Base-by-base conservation (phyloP, 2,329 filamentous ascomycete genomes). In the Aspergillus aculeatinus region DNA sequence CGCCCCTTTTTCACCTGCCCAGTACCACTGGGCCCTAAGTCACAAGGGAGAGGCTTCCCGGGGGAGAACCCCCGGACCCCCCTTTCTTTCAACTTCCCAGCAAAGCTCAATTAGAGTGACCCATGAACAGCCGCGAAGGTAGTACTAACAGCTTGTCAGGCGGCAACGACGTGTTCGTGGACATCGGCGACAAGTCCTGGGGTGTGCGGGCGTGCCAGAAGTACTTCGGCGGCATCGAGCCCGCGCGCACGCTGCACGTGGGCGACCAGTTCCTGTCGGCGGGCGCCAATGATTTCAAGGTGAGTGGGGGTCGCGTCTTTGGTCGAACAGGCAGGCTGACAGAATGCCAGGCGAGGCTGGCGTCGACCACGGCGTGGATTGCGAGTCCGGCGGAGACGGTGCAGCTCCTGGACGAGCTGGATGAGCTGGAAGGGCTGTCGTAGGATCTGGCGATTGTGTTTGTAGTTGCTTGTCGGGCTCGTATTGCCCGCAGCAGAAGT, bases 111-210 rank as follows among this genome's bases (percentile, higher is more conserved):
- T 29, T 3, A 29, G 7, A 29, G 7, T 3, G 9, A 29, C 9
- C 27, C 3, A 10, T 29, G 7, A 7, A 29, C 27, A 29, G 27
- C 27, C 27, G 27, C 12, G 10, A 14, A 4, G 7, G 3, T 55
- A 29, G 59, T 47, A 4, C 33, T 60, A 25, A 60, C 9, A 48
- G 53, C 19, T 49, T 12, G 14, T 16, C 14, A 84, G 81, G 94
- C 57, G 95, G 95, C 11, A 94, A 95, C 63, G 95, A 99, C 74
- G 92, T 98, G 48, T 99, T 99, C 77, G 93, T 99, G 57, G 95
- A 99, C 74, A 97, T 99, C 71, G 95, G 95, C 58, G 95, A 99
- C 79, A 99, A 99, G 79, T 92, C 89, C 56, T 96, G 93, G 90
- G 95, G 95, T 65, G 95, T 99, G 2, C 84, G 90, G 35, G 92